Evolutionary conservation across 1,139 yeast genomes (phyloP), one percentile per base, ranked within the genome.

Genomic region (Saccharomyces hybrid): DNA sequence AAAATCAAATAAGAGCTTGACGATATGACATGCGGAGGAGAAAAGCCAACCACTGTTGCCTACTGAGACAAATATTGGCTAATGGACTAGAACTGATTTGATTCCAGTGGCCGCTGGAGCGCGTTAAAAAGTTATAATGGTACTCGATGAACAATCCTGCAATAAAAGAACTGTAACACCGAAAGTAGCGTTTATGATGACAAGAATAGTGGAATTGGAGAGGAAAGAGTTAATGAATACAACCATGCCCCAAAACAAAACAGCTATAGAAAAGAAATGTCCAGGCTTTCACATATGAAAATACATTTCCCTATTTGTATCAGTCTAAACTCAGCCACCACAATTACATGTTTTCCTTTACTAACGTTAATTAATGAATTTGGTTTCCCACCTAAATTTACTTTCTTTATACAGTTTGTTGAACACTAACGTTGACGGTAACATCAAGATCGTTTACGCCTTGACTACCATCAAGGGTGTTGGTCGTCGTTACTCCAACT

Each of bases 341-440:
- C 23, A 20, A 20, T 20, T 20, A 20, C 23, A 20, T 20, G 23
- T 20, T 20, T 20, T 20, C 11, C 11, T 38, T 38, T 38, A 38
- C 44, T 38, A 38, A 38, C 44, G 3, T 38, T 16, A 20, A 11
- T 38, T 31, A 14, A 53, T 50, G 9, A 32, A 28, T 20, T 46
- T 26, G 47, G 26, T 23, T 48, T 50, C 50, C 64, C 67, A 70
- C 68, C 66, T 67, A 67, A 57, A 58, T 69, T 20, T 20, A 3
- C 4, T 3, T 54, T 51, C 51, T 44, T 44, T 53, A 53, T 56
- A 54, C 76, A 86, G 96, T 90, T 88, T 93, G 83, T 90, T 93
- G 83, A 93, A 95, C 88, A 95, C 99, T 83, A 95, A 95, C 91
- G 96, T 95, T 78, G 99, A 95, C 81, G 99, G 99, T 87, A 90